Base-by-base conservation (phyloP, 805 yeast species). In the Pichia nakasei region DNA sequence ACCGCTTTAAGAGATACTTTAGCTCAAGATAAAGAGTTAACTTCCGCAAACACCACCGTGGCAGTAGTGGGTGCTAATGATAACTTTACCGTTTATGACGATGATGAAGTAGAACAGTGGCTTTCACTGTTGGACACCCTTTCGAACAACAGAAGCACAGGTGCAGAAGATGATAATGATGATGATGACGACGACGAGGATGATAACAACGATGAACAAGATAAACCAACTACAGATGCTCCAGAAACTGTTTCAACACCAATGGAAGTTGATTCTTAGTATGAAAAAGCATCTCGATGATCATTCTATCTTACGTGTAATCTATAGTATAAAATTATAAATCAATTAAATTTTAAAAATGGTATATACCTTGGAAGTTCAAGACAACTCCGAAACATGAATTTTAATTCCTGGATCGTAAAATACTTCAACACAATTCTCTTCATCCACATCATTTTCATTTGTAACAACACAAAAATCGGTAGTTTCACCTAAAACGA, bases 1-100 rank as follows among this genome's bases (percentile, higher is more conserved):
- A 81, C 80, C 53, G 95, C 98, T 0, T 73, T 93, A 59, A 82
- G 96, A 64, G 97, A 93, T 58, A 91, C 97, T 0, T 71, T 93
- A 55, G 80, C 93, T 15, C 96, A 89, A 65, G 99, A 93, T 63
- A 89, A 87, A 61, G 95, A 93, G 61, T 75, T 93, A 61, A 86
- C 81, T 34, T 68, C 73, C 42, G 77, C 80, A 49, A 93, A 93
- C 66, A 85, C 97, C 5, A 82, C 95, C 1, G 85, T 93, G 51
- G 94, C 96, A 38, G 77, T 88, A 41, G 97, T 91, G n/a, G 96
- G 97, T 29, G 94, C 78, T 53, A 70, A 73, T 35, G 75, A 78
- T 20, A 46, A 51, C 9, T 88, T 91, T 66, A 77, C 80, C 22
- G 67, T 84, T 44, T 81, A 84, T 54, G 97, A 93, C 51, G 95